Percentiles rank a stretch among this genome's conserved stretches.
Evolutionary conservation across 1,139 yeast species (phyloP).

Genomic region (Ogataea hybrid): DNA sequence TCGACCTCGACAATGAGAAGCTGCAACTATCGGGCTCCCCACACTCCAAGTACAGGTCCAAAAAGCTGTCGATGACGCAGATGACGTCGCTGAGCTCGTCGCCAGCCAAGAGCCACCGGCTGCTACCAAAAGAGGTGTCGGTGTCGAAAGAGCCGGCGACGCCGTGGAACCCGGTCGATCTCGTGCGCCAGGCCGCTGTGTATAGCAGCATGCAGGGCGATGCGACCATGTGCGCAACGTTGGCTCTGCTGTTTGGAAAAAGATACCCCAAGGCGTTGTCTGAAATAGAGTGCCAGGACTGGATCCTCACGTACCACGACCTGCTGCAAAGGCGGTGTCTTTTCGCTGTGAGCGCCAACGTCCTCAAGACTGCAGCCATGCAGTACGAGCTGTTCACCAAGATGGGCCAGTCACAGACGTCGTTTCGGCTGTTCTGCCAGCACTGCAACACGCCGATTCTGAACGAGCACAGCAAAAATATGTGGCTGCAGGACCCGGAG

Average conservation of each 20-base stretch:
- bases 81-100: conserved; percentile 21
- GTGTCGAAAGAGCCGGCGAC: conserved; percentile 33
- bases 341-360: conserved; percentile 57
- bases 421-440: conserved; percentile 65
- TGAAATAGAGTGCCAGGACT: conserved; percentile 44
- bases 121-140: conserved; percentile 8
- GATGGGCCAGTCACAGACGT: conserved; percentile 51
- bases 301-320: conserved; percentile 59
- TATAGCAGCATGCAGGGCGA: conserved; percentile 67
- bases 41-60: too few relatives aligned
- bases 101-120: conserved; percentile 27
- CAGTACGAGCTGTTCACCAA: conserved; percentile 41
- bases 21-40: too few relatives aligned
- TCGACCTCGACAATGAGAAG: too few relatives aligned
- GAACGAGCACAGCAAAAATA: conserved; percentile 58
- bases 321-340: conserved; percentile 50
- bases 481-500: conserved; percentile 30
- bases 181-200: conserved; percentile 46
- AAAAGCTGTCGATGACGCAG: too few relatives aligned
- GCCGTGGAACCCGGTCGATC: conserved; percentile 47
- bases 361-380: conserved; percentile 48
- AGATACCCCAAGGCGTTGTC: conserved; percentile 35
- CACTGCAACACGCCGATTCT: conserved; percentile 63
- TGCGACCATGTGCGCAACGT: conserved; percentile 57
- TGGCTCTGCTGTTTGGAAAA: conserved; percentile 55